Percentiles rank a stretch among this genome's conserved stretches.
phyloP scores from a whole-genome alignment of 2,329 filamentous ascomycete species.

The Verticillium tricorpus region DNA sequence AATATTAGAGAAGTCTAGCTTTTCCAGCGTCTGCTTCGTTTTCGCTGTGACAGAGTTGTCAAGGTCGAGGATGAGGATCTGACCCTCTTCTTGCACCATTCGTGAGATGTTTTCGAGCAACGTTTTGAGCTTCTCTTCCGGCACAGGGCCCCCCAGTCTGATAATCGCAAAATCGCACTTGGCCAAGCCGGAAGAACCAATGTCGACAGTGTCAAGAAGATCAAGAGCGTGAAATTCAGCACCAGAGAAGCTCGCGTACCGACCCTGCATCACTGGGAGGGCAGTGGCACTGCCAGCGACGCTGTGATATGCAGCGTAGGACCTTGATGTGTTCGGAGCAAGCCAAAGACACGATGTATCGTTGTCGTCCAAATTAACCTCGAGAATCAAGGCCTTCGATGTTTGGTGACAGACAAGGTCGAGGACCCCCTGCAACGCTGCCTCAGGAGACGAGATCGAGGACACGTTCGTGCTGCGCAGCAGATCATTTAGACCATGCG shows the following conservation, averaged over 20 bases:
- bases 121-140: neutral
- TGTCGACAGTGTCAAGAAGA: neutral
- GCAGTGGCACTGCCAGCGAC: neutral
- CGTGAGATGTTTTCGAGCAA: neutral
- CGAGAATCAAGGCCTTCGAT: neutral
- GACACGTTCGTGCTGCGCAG: neutral
- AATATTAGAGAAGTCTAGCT: neutral
- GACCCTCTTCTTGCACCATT: neutral
- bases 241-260: neutral
- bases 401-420: neutral
- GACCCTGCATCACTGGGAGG: neutral
- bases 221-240: neutral
- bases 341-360: neutral
- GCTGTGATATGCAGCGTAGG: neutral
- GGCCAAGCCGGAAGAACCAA: too few species aligned
- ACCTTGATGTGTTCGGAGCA: neutral
- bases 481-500: neutral
- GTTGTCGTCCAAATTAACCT: neutral
- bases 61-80: neutral
- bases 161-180: neutral
- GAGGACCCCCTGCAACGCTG: neutral
- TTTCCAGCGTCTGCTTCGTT: neutral
- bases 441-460: neutral
- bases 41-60: neutral
- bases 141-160: neutral